Percentiles rank a stretch among this genome's conserved stretches.
Evolutionary conservation across 192 early-diverging fungal species (phyloP).

Genomic region (Jimgerdemannia flammicorona): DNA sequence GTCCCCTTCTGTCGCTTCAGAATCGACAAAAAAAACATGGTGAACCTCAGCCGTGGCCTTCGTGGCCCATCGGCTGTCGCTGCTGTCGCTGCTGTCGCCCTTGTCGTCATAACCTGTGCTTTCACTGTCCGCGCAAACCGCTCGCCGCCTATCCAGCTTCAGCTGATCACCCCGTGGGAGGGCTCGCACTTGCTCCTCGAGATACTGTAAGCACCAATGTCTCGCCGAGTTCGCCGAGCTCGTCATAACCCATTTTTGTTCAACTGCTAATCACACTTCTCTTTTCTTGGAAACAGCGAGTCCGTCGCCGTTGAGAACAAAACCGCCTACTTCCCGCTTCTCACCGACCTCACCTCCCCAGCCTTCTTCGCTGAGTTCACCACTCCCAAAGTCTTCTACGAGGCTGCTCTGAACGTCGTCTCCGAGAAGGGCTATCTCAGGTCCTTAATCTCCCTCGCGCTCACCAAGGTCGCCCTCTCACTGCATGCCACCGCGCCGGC

Average conservation of each 20-base stretch:
- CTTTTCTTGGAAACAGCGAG: conserved; percentile 42
- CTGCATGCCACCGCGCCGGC: conserved; percentile 69
- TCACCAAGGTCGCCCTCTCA: conserved; percentile 68
- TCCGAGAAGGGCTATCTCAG: conserved; percentile 34
- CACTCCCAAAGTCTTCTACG: conserved; percentile 45
- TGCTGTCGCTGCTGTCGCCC: neutral
- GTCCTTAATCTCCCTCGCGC: conserved; percentile 40
- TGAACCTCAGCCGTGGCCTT: neutral
- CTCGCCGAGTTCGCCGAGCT: neutral
- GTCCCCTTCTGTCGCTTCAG: too few relatives aligned
- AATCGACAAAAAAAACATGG: too few relatives aligned
- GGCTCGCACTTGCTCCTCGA: conserved; percentile 73
- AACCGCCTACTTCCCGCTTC: conserved; percentile 58
- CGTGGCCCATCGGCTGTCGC: neutral
- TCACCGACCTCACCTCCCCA: conserved; percentile 44
- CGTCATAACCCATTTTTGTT: neutral
- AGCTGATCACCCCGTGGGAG: conserved; percentile 52
- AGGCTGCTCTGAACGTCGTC: conserved; percentile 45
- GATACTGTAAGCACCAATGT: conserved; percentile 55
- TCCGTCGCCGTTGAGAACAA: conserved; percentile 60
- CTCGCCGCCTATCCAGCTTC: conserved; percentile 46
- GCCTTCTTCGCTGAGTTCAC: conserved; percentile 21
- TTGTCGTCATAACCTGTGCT: neutral
- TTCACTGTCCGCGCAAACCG: neutral
- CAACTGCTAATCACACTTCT: neutral